Evolutionary conservation across 2,329 filamentous ascomycete species (phyloP), one percentile per base, ranked within the genome.

Genomic region (Chrysoporthe austroafricana): DNA sequence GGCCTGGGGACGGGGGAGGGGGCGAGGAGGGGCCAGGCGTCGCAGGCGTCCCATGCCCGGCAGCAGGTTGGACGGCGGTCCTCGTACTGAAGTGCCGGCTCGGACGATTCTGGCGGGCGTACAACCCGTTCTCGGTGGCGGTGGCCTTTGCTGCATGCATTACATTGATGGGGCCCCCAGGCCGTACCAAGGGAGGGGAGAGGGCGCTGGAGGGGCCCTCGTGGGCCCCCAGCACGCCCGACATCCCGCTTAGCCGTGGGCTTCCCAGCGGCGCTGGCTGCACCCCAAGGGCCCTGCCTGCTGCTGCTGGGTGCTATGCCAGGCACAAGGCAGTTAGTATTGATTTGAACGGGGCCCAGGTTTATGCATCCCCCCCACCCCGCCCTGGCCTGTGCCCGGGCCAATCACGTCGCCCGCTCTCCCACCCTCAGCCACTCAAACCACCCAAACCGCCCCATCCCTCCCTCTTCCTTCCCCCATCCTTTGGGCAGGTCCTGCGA

Each of bases 341-440:
- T 32, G 43, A 34, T 32, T 48, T 46, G 43, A 14, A 16, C 16
- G 59, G 42, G 43, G 18, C 43, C 59, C 59, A 61, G 21, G n/a
- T 26, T 46, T 46, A 46, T 46, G 43, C 59, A 44, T 43, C 43
- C 18, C 21, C 59, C 48, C 59, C 36, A 6, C 36, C 36, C 26
- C 58, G 58, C 58, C 59, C 59, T 61, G 59, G 48, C 59, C 44
- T 61, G 43, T n/a, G 18, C 42, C 42, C 43, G 42, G 42, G 39
- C 59, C 59, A 61, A 61, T 61, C 39, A 16, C 14, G 42, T 18
- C 14, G 16, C 59, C 16, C 21, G 26, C 59, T 61, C 59, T 21
- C 59, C 59, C 59, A 61, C 59, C 59, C 59, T 61, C 59, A n/a
- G 21, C 59, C 59, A 61, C 59, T 26, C 59, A 61, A 61, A 46